Conservation (phyloP, 192 early-diverging fungal genomes). For the Coemansia sp. region DNA sequence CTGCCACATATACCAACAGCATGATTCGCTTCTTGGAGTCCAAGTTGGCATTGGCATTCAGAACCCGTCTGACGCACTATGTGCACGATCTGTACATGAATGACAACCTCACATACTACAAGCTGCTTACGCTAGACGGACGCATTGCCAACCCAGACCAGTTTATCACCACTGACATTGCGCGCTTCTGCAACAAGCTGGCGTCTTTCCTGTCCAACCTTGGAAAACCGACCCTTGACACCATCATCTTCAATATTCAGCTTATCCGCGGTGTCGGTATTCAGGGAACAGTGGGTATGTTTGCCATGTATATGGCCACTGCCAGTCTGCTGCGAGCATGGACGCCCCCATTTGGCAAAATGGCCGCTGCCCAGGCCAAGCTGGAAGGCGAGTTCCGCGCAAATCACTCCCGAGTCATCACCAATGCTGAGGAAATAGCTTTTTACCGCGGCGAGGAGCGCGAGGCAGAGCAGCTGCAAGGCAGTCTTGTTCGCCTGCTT, state of each 20-base stretch:
- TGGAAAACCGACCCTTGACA: constrained; percentile 93
- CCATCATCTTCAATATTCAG: constrained; percentile 90
- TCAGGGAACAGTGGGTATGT: constrained; percentile 78
- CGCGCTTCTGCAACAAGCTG: constrained; percentile 85
- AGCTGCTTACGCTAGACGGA: constrained; percentile 84
- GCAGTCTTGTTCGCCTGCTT: constrained; percentile 72
- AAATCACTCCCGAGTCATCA: constrained; percentile 89
- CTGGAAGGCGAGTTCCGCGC: constrained; percentile 95
- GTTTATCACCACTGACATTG: constrained; percentile 86
- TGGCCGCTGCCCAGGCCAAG: constrained; percentile 86
- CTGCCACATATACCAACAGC: constrained; percentile 96
- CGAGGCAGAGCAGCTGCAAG: constrained; percentile 78
- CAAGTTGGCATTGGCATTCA: constrained; percentile 74
- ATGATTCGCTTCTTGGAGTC: constrained; percentile 70
- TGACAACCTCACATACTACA: constrained; percentile 91
- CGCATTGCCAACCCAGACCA: constrained; percentile 90
- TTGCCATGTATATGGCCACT: constrained; percentile 75
- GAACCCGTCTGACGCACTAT: constrained; percentile 85
- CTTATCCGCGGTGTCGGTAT: constrained; percentile 82
- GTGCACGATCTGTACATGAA: constrained; percentile 85
- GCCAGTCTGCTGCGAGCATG: constrained; percentile 77
- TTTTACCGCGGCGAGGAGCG: constrained; percentile 81
- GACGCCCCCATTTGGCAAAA: constrained; percentile 93
- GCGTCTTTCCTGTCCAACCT: constrained; percentile 89
- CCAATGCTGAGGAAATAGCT: constrained; percentile 96